A percentile compares a stretch with the other conserved stretches of the same genome.
phyloP scores from a whole-genome alignment of 2,329 filamentous ascomycete genomes.

The Pyrenochaeta sp. region DNA sequence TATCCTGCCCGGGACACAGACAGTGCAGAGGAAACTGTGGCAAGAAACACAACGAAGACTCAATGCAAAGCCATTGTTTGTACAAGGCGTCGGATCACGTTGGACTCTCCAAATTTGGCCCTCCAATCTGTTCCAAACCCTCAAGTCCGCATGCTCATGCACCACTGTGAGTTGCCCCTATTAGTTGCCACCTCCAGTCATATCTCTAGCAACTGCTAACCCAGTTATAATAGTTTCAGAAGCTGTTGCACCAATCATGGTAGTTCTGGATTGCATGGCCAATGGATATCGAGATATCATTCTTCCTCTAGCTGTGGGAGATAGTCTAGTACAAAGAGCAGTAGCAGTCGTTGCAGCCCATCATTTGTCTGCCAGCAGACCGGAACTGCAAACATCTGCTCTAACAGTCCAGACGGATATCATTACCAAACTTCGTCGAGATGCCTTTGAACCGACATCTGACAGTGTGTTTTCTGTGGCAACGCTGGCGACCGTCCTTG shows the following conservation, averaged over 20 bases:
- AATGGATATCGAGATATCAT: slow-evolving; percentile 53
- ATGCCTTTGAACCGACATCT: slow-evolving; percentile 36
- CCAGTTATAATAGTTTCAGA: slow-evolving; percentile 38
- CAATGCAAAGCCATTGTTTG: not conserved
- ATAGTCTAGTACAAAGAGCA: slow-evolving; percentile 45
- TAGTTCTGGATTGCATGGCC: slow-evolving; percentile 45
- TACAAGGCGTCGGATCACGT: slow-evolving; percentile 27
- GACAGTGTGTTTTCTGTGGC: slow-evolving; percentile 47
- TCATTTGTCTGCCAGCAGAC: slow-evolving; percentile 45
- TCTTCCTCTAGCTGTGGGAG: slow-evolving; percentile 50
- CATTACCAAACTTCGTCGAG: slow-evolving; percentile 44
- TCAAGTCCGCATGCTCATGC: slow-evolving; percentile 46
- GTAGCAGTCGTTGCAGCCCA: slow-evolving; percentile 52
- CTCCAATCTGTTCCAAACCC: too few species aligned
- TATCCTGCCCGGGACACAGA: too few species aligned
- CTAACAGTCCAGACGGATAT: slow-evolving; percentile 48
- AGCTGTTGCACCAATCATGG: slow-evolving; percentile 50
- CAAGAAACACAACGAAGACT: too few species aligned
- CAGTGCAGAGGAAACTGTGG: too few species aligned
- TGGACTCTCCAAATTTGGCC: too few species aligned
- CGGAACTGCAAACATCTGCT: slow-evolving; percentile 40
- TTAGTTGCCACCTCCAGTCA: not conserved
- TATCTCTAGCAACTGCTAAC: not conserved
- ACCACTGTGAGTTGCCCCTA: slow-evolving; percentile 43
- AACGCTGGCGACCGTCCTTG: slow-evolving; percentile 49